Conservation (phyloP, 495 filamentous ascomycete genomes). For the Lineolata rhizophorae region DNA sequence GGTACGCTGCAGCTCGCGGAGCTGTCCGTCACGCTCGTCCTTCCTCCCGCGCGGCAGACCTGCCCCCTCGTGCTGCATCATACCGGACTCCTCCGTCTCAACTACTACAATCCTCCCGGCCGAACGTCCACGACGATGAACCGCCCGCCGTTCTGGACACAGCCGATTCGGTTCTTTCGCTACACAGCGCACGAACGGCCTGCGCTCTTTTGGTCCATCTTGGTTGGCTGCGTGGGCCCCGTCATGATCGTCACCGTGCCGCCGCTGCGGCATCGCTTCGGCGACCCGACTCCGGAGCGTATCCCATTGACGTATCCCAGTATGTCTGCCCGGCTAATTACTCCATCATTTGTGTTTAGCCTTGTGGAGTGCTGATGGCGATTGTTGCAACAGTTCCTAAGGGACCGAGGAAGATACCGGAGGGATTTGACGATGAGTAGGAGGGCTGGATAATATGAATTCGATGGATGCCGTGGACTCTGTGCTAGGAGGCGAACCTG, state of each 20-base stretch:
- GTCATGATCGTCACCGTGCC: slow-evolving; percentile 42
- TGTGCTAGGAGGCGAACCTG: background rate
- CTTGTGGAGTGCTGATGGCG: background rate
- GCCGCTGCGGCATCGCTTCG: slow-evolving; percentile 38
- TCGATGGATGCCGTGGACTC: background rate
- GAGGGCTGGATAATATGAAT: too few species aligned
- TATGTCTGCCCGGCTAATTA: slow-evolving; percentile 20
- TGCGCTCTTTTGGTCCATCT: slow-evolving; percentile 63
- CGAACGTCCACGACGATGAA: slow-evolving; percentile 11
- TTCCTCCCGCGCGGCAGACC: too few species aligned
- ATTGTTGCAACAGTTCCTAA: slow-evolving; percentile 36
- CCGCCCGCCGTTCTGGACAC: slow-evolving; percentile 56
- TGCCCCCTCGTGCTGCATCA: too few species aligned
- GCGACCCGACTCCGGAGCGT: slow-evolving; percentile 42
- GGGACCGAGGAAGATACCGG: slow-evolving; percentile 45
- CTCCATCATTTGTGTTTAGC: background rate
- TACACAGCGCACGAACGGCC: slow-evolving; percentile 76
- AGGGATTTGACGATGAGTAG: slow-evolving; percentile 55
- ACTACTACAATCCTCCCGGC: too few species aligned
- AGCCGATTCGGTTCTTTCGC: slow-evolving; percentile 60
- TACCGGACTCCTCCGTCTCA: too few species aligned
- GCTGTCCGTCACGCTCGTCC: too few species aligned
- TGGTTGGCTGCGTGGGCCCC: slow-evolving; percentile 53
- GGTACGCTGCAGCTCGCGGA: too few species aligned
- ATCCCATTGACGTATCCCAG: slow-evolving; percentile 83